Percentiles rank a stretch among this genome's conserved stretches.
phyloP scores from a whole-genome alignment of 495 filamentous ascomycete species.

The Trichoderma gamsii region DNA sequence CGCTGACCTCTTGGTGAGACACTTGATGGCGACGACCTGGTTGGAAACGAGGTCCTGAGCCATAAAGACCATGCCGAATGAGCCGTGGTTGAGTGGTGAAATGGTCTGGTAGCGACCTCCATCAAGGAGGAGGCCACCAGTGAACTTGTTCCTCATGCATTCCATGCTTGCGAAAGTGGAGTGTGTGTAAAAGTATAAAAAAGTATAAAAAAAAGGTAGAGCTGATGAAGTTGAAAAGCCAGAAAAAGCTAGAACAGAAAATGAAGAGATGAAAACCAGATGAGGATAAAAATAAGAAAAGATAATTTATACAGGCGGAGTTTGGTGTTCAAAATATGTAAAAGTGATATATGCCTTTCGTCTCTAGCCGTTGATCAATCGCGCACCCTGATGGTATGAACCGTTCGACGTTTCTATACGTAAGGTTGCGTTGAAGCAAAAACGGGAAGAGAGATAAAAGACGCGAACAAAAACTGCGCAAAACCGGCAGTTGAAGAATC shows the following conservation, averaged over 20 bases:
- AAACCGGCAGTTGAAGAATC: slow-evolving; percentile 1
- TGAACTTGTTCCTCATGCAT: slow-evolving; percentile 69
- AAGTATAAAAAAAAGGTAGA: slow-evolving; percentile 18
- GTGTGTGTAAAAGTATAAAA: background rate
- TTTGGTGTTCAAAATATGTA: slow-evolving; percentile 25
- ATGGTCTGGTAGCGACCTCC: slow-evolving; percentile 77
- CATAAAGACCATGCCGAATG: slow-evolving; percentile 95
- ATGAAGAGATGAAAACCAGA: slow-evolving; percentile 29
- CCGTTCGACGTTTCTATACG: slow-evolving; percentile 18
- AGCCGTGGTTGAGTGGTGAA: slow-evolving; percentile 94
- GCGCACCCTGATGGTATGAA: slow-evolving; percentile 1
- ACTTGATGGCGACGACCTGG: slow-evolving; percentile 87
- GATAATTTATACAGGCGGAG: slow-evolving; percentile 26
- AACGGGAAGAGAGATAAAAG: slow-evolving; percentile 29
- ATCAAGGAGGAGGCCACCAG: slow-evolving; percentile 65
- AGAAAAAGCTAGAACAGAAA: slow-evolving; percentile 26
- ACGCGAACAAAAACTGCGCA: slow-evolving; percentile 31
- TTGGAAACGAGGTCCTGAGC: slow-evolving; percentile 71
- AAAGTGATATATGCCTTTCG: slow-evolving; percentile 2
- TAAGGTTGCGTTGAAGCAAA: slow-evolving; percentile 53
- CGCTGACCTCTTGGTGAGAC: slow-evolving; percentile 70
- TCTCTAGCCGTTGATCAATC: slow-evolving; percentile 4
- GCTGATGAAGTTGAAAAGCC: slow-evolving; percentile 13
- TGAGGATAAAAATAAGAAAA: slow-evolving; percentile 33
- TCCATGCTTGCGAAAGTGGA: slow-evolving; percentile 53